These are phyloP conservation scores for Bruguiera parviflora DNA, from an alignment of 345 rosid species.

Conservation along the genomic window DNA sequence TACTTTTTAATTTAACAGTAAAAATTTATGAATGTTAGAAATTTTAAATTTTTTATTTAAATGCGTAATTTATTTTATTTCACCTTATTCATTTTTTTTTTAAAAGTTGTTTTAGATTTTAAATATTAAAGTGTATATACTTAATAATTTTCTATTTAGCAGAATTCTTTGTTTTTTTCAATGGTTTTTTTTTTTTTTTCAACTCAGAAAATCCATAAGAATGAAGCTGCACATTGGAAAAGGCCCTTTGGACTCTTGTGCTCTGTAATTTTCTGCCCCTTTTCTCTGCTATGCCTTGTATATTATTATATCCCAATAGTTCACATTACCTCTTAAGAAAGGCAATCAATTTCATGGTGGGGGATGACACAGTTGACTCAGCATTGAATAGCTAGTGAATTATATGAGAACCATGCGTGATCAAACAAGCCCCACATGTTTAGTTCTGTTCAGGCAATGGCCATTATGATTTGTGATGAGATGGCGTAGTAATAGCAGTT, in stretches of 20 bases:
- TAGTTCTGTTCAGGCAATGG: conserved; percentile 17
- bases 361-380: conserved; percentile 5
- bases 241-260: conserved; percentile 1
- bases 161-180: background rate
- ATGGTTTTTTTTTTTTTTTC: background rate
- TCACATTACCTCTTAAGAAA: background rate
- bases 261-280: background rate
- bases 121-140: too few species aligned
- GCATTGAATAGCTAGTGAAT: conserved; percentile 6
- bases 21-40: too few species aligned
- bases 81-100: too few species aligned
- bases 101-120: too few species aligned
- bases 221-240: conserved; percentile 13
- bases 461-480: conserved; percentile 13
- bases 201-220: conserved; percentile 27
- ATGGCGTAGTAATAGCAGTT: background rate
- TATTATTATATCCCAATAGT: background rate
- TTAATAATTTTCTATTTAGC: too few species aligned
- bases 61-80: too few species aligned
- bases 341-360: conserved; percentile 5
- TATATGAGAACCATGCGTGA: conserved; percentile 4
- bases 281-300: background rate
- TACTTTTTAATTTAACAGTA: too few species aligned
- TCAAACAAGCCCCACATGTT: conserved; percentile 30
- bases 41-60: too few species aligned